Conservation (phyloP, 352 stramenopile genomes). For the Phytophthora lateralis region DNA sequence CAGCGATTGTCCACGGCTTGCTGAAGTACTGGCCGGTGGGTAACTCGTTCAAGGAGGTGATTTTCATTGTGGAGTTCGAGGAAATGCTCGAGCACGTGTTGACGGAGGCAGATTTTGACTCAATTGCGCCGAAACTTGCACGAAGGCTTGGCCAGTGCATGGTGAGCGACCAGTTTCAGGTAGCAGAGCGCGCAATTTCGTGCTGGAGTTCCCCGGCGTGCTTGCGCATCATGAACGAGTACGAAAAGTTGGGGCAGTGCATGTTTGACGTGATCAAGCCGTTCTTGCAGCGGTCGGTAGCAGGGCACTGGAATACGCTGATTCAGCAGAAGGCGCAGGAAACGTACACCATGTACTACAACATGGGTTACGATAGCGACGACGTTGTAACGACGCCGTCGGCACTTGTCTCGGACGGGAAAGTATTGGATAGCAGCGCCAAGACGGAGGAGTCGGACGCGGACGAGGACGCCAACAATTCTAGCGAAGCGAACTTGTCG, state of each 20-base stretch:
- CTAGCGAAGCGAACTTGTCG: slow-evolving; percentile 35
- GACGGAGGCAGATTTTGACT: slow-evolving; percentile 76
- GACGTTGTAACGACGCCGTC: slow-evolving; percentile 43
- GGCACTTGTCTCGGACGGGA: slow-evolving; percentile 36
- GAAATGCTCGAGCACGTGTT: slow-evolving; percentile 90
- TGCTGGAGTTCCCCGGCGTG: slow-evolving; percentile 83
- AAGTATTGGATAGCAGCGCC: slow-evolving; percentile 52
- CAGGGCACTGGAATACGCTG: slow-evolving; percentile 80
- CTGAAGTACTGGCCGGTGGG: slow-evolving; percentile 88
- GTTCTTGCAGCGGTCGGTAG: slow-evolving; percentile 56
- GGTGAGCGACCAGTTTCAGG: slow-evolving; percentile 85
- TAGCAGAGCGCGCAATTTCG: slow-evolving; percentile 82
- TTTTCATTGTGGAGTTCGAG: slow-evolving; percentile 90
- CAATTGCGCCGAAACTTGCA: slow-evolving; percentile 61
- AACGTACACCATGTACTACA: slow-evolving; percentile 90
- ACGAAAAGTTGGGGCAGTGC: slow-evolving; percentile 82
- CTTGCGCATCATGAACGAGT: slow-evolving; percentile 90
- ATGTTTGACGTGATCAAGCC: slow-evolving; percentile 89
- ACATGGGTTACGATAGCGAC: slow-evolving; percentile 89
- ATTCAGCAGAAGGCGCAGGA: slow-evolving; percentile 88
- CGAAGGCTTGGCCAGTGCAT: slow-evolving; percentile 76
- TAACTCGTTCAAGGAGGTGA: slow-evolving; percentile 89
- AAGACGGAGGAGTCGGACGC: slow-evolving; percentile 66
- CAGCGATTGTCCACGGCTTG: slow-evolving; percentile 74
- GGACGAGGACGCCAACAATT: slow-evolving; percentile 47